Conservation (phyloP, 2,329 filamentous ascomycete species). For the Hypoxylon sp. region DNA sequence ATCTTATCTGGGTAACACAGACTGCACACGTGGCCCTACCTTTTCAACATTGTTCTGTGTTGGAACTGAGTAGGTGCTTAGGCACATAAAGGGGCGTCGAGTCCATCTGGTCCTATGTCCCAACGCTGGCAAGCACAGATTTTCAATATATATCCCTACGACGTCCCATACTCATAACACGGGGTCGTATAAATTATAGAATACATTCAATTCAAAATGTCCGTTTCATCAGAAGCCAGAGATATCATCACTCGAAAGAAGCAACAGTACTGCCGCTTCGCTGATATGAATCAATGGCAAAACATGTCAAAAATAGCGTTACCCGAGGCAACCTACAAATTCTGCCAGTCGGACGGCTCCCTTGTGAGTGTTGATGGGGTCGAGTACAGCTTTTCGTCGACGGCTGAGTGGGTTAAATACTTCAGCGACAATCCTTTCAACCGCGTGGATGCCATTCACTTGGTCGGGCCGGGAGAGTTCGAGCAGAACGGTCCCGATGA, state of each 20-base stretch:
- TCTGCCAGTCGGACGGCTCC: conserved; percentile 7
- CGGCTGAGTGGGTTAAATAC: conserved; percentile 12
- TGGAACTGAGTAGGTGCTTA: neutral
- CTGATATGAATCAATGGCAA: conserved; percentile 23
- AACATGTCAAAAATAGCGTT: conserved; percentile 8
- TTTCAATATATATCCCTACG: neutral
- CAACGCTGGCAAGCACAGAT: too few relatives aligned
- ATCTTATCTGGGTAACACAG: too few relatives aligned
- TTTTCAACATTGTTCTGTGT: neutral
- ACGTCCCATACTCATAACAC: neutral
- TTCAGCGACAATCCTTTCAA: neutral
- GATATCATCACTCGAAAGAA: conserved; percentile 23
- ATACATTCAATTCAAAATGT: neutral
- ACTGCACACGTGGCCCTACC: too few relatives aligned
- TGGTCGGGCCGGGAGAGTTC: conserved; percentile 5
- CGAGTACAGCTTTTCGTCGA: conserved; percentile 9
- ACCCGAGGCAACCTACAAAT: conserved; percentile 16
- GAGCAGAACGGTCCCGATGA: conserved; percentile 21
- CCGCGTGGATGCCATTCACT: conserved; percentile 6
- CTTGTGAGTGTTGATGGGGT: neutral
- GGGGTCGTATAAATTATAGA: neutral
- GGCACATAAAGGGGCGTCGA: neutral
- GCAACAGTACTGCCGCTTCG: conserved; percentile 18
- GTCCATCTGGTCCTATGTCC: neutral
- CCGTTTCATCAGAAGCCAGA: conserved; percentile 10